Percentiles rank a stretch among this genome's conserved stretches.
These are phyloP conservation scores for Pyricularia sp. DNA, from an alignment of 2,329 filamentous ascomycete genomes.

Conservation along the genomic window DNA sequence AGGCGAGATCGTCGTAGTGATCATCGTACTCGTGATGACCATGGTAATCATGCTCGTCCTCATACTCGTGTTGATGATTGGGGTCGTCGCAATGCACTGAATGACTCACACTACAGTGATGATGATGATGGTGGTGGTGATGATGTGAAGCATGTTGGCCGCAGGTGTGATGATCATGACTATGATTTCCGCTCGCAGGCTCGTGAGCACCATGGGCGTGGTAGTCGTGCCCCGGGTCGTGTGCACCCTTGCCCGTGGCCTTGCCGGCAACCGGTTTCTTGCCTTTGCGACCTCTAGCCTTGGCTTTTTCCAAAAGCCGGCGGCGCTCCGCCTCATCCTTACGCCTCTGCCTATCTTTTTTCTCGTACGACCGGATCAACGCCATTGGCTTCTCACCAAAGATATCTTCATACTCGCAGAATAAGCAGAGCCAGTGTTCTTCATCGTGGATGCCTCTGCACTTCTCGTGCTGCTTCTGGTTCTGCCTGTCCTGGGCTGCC, in stretches of 20 bases:
- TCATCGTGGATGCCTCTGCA: slow-evolving; percentile 36
- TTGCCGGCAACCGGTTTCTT: slow-evolving; percentile 59
- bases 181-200: slow-evolving; percentile 1
- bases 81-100: not conserved
- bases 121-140: not conserved
- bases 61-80: not conserved
- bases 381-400: slow-evolving; percentile 79
- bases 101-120: not conserved
- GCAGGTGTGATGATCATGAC: slow-evolving; percentile 12
- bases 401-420: slow-evolving; percentile 94
- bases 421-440: slow-evolving; percentile 91
- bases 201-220: not conserved
- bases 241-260: slow-evolving; percentile 25
- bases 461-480: slow-evolving; percentile 62
- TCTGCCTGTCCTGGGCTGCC: slow-evolving; percentile 60
- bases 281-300: slow-evolving; percentile 81
- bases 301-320: slow-evolving; percentile 77
- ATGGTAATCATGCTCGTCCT: not conserved
- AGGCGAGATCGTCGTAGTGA: not conserved
- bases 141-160: not conserved
- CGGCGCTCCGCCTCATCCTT: slow-evolving; percentile 78
- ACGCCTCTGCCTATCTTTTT: slow-evolving; percentile 77
- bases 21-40: not conserved
- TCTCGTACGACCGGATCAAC: slow-evolving; percentile 82
- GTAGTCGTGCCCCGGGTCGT: slow-evolving; percentile 9